phyloP scores from a whole-genome alignment of 306 rosid species.

The Luffa aegyptiaca region DNA sequence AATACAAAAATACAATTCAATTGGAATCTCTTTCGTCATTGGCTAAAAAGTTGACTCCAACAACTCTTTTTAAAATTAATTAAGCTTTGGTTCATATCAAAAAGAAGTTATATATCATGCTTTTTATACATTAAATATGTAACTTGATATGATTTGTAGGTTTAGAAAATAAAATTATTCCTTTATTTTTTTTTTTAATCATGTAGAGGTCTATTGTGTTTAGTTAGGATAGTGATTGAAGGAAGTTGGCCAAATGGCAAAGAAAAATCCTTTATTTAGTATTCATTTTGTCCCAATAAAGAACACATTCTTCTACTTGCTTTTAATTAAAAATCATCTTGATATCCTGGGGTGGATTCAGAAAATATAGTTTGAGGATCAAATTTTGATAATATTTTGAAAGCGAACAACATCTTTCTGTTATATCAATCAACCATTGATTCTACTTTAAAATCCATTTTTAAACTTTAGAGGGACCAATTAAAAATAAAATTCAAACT shows the following conservation, averaged over 20 bases:
- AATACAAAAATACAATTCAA: not conserved
- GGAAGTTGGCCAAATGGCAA: not conserved
- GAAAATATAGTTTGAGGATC: too few relatives aligned
- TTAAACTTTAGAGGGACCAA: too few relatives aligned
- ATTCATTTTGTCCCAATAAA: not conserved
- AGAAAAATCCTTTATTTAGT: not conserved
- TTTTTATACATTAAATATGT: not conserved
- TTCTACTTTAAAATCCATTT: too few relatives aligned
- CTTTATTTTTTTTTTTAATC: not conserved
- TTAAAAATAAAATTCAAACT: too few relatives aligned
- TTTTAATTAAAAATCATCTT: not conserved
- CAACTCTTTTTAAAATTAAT: not conserved
- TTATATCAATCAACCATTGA: too few relatives aligned
- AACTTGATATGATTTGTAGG: not conserved
- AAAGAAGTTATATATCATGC: not conserved
- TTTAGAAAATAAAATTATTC: not conserved
- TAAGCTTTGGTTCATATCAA: not conserved
- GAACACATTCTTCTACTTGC: not conserved
- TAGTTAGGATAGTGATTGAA: not conserved
- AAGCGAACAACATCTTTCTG: too few relatives aligned
- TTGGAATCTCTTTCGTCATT: not conserved
- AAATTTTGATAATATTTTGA: too few relatives aligned
- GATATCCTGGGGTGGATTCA: too few relatives aligned
- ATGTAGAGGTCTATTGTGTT: not conserved
- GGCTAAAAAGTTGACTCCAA: not conserved